Percentiles rank a stretch among this genome's conserved stretches.
These are phyloP conservation scores for Cenchrus purpureus DNA, from an alignment of 176 grass and related monocot genomes.

Conservation along the genomic window DNA sequence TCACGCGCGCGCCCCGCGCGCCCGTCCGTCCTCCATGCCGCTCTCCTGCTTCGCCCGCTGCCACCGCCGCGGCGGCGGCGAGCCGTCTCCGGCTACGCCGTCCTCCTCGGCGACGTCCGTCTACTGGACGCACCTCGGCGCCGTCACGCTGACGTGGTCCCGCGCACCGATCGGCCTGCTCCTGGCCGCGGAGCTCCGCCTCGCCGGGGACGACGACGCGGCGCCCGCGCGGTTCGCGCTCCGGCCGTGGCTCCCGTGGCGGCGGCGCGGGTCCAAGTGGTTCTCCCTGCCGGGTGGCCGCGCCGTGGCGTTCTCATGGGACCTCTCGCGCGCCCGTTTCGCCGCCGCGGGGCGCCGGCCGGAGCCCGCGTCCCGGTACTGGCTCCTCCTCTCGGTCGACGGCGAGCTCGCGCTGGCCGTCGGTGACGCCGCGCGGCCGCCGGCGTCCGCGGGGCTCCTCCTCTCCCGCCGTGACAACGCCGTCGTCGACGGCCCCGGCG, in stretches of 20 bases:
- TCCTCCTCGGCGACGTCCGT: constrained; percentile 53
- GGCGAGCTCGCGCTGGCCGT: constrained; percentile 61
- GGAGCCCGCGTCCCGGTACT: constrained; percentile 58
- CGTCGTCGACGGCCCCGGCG: not conserved
- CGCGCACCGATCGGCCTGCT: constrained; percentile 48
- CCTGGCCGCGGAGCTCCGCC: constrained; percentile 40
- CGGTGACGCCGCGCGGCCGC: constrained; percentile 42
- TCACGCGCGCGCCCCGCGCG: not conserved
- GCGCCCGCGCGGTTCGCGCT: constrained; percentile 38
- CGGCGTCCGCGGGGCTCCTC: constrained; percentile 28
- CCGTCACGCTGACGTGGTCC: constrained; percentile 51
- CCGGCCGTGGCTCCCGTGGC: constrained; percentile 55
- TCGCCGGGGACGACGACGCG: not conserved
- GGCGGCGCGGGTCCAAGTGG: constrained; percentile 38
- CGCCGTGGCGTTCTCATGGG: constrained; percentile 60
- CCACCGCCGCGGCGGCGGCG: not conserved
- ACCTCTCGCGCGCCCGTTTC: constrained; percentile 57
- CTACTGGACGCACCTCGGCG: constrained; percentile 61
- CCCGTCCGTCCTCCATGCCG: constrained; percentile 28
- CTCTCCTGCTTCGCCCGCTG: constrained; percentile 52
- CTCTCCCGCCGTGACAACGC: constrained; percentile 57
- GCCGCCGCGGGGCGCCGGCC: constrained; percentile 26
- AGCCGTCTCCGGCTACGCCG: constrained; percentile 9
- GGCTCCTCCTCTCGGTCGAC: constrained; percentile 48
- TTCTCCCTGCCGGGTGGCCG: constrained; percentile 20